These are phyloP conservation scores for Didymella segeticola DNA, from an alignment of 2,329 filamentous ascomycete species.

Conservation along the genomic window DNA sequence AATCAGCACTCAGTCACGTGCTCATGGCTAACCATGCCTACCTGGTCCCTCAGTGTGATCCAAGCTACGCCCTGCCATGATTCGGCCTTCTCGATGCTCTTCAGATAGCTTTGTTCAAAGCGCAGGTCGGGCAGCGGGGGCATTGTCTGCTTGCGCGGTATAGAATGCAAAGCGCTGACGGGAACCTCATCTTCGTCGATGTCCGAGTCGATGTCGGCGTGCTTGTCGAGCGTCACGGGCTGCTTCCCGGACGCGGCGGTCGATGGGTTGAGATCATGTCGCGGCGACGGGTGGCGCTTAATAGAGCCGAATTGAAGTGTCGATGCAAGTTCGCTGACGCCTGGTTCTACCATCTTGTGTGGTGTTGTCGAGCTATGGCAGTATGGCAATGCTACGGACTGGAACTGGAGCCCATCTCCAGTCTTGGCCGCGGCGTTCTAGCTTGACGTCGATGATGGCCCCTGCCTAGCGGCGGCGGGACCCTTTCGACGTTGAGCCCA, in stretches of 20 bases:
- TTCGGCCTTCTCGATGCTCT: slow-evolving; percentile 81
- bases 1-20: background rate
- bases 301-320: slow-evolving; percentile 83
- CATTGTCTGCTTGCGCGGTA: slow-evolving; percentile 64
- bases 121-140: slow-evolving; percentile 81
- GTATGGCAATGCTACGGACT: too few relatives aligned
- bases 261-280: slow-evolving; percentile 80
- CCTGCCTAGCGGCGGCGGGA: slow-evolving; percentile 25
- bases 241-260: slow-evolving; percentile 73
- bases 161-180: slow-evolving; percentile 66
- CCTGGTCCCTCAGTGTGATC: slow-evolving; percentile 90
- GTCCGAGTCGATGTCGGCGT: slow-evolving; percentile 53
- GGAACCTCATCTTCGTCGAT: slow-evolving; percentile 72
- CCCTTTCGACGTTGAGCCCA: slow-evolving; percentile 29
- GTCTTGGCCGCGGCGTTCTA: slow-evolving; percentile 33
- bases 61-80: slow-evolving; percentile 79
- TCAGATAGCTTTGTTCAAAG: slow-evolving; percentile 97
- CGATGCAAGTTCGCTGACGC: slow-evolving; percentile 68
- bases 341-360: slow-evolving; percentile 10
- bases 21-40: slow-evolving; percentile 47
- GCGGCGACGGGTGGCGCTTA: slow-evolving; percentile 72
- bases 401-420: too few relatives aligned
- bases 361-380: background rate
- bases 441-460: slow-evolving; percentile 29
- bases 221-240: slow-evolving; percentile 58